Evolutionary conservation across 768 basidiomycete genomes (phyloP).

Genomic region (Rhodotorula taiwanensis): DNA sequence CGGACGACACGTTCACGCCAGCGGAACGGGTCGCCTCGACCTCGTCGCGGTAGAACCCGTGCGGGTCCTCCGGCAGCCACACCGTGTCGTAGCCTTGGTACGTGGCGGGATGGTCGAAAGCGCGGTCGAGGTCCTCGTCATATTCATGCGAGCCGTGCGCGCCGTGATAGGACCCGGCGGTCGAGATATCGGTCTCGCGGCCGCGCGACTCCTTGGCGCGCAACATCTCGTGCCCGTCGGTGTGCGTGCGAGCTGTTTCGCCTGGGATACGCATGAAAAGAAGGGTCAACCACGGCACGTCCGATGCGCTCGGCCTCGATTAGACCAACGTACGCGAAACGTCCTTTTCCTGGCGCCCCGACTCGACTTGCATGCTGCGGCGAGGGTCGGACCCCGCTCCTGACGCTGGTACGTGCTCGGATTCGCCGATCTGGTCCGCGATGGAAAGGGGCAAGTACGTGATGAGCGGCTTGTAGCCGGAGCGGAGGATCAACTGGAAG

Average conservation of each 20-base stretch:
- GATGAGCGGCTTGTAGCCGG: constrained; percentile 73
- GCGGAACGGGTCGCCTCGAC: constrained; percentile 52
- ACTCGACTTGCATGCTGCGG: background rate
- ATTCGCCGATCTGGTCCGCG: constrained; percentile 63
- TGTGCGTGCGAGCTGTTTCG: constrained; percentile 11
- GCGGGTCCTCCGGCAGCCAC: constrained; percentile 77
- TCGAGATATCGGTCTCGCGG: constrained; percentile 24
- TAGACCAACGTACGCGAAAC: too few species aligned
- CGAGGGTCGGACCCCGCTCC: background rate
- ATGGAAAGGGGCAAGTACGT: constrained; percentile 69
- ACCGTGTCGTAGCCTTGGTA: constrained; percentile 60
- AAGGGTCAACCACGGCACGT: constrained; percentile 9
- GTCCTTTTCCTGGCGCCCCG: background rate
- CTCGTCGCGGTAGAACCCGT: constrained; percentile 58
- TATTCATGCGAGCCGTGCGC: constrained; percentile 38
- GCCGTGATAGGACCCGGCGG: too few species aligned
- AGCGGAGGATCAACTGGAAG: constrained; percentile 65
- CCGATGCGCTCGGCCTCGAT: background rate
- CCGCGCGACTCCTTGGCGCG: background rate
- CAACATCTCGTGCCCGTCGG: constrained; percentile 28
- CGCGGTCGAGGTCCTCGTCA: constrained; percentile 43
- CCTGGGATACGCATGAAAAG: too few species aligned
- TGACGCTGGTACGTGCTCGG: constrained; percentile 32
- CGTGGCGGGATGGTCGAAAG: constrained; percentile 78
- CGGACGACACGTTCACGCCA: constrained; percentile 35